phyloP scores from a whole-genome alignment of 441 rosid species.

The Theobroma grandiflorum region DNA sequence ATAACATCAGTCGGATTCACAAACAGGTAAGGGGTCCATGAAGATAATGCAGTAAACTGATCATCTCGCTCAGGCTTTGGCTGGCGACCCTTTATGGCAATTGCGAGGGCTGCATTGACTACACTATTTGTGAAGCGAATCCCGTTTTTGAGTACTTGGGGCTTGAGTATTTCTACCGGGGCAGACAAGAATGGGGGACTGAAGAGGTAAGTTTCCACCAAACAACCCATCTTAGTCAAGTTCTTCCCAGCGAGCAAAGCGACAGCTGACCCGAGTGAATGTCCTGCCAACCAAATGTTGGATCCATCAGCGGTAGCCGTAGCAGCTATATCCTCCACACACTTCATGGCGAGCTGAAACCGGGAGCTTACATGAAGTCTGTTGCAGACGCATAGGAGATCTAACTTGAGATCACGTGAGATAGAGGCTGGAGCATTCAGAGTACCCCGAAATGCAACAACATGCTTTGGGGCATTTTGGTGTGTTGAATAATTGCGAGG shows the following conservation, averaged over 20 bases:
- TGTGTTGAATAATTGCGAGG: not conserved
- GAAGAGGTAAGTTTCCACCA: slow-evolving; percentile 49
- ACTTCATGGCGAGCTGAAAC: slow-evolving; percentile 45
- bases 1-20: slow-evolving; percentile 52
- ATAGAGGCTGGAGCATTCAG: slow-evolving; percentile 41
- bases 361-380: slow-evolving; percentile 47
- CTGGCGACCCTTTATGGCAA: slow-evolving; percentile 42
- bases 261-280: slow-evolving; percentile 59
- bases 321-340: slow-evolving; percentile 36
- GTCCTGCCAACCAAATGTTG: slow-evolving; percentile 55
- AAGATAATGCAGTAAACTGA: slow-evolving; percentile 38
- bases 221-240: slow-evolving; percentile 44
- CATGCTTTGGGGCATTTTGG: slow-evolving; percentile 40
- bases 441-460: slow-evolving; percentile 59
- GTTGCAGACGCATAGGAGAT: slow-evolving; percentile 39
- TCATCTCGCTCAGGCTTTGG: slow-evolving; percentile 31
- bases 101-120: slow-evolving; percentile 44
- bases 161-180: slow-evolving; percentile 44
- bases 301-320: slow-evolving; percentile 23
- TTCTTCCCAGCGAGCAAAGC: slow-evolving; percentile 54
- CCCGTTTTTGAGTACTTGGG: slow-evolving; percentile 42
- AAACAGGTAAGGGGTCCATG: slow-evolving; percentile 48
- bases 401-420: slow-evolving; percentile 44
- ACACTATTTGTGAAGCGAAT: slow-evolving; percentile 42
- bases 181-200: slow-evolving; percentile 57